Conservation (phyloP, 179 eudicot species). For the Gypsophila paniculata region DNA sequence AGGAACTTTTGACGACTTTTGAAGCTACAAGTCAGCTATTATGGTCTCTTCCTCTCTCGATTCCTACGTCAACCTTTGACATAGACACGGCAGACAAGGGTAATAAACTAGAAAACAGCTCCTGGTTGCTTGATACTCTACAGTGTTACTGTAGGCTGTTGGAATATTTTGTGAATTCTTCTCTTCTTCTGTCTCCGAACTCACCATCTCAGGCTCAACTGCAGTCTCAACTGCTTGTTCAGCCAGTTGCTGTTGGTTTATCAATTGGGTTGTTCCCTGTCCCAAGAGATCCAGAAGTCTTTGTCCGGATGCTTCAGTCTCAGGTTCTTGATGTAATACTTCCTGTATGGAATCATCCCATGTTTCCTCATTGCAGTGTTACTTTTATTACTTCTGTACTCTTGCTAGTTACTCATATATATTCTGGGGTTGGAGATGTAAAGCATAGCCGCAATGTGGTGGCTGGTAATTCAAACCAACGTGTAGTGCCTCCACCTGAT, state of each 20-base stretch:
- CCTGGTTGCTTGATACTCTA: constrained; percentile 88
- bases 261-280: constrained; percentile 97
- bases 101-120: constrained; percentile 53
- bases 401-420: constrained; percentile 70
- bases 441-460: constrained; percentile 57
- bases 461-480: constrained; percentile 59
- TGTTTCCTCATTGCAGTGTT: constrained; percentile 75
- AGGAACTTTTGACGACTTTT: constrained; percentile 87
- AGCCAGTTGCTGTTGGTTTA: constrained; percentile 87
- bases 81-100: constrained; percentile 45
- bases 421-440: constrained; percentile 84
- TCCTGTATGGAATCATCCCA: constrained; percentile 91
- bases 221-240: constrained; percentile 90
- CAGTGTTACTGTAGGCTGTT: constrained; percentile 81
- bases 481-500: constrained; percentile 88
- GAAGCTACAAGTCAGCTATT: constrained; percentile 95
- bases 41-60: constrained; percentile 68
- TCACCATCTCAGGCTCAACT: constrained; percentile 84
- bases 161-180: constrained; percentile 85
- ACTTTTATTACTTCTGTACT: constrained; percentile 63
- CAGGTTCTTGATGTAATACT: constrained; percentile 95
- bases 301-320: constrained; percentile 89
- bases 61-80: constrained; percentile 44
- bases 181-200: constrained; percentile 68
- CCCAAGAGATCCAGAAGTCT: constrained; percentile 89